A percentile compares a stretch with the other conserved stretches of the same genome.
phyloP scores from a whole-genome alignment of 78 protist species.

The Guillardia theta region DNA sequence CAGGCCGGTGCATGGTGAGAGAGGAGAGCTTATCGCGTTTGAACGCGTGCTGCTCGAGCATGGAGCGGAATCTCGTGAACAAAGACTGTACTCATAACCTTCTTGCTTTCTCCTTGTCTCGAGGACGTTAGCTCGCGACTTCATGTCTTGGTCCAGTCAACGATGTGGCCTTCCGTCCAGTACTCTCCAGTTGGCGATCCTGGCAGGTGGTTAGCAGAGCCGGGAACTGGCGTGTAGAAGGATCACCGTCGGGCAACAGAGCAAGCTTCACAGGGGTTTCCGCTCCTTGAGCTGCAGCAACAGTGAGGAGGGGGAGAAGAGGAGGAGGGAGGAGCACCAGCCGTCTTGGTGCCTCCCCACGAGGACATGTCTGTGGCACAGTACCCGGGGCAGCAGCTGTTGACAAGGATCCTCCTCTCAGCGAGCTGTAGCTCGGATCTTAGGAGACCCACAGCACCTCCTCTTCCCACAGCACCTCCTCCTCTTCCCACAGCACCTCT shows the following conservation, averaged over 20 bases:
- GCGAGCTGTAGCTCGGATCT: background rate
- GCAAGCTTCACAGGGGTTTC: background rate
- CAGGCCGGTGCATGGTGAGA: too few relatives aligned
- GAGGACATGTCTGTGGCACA: background rate
- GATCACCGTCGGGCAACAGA: background rate
- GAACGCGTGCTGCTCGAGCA: too few relatives aligned
- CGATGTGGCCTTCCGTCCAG: background rate
- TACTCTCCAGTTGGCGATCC: background rate
- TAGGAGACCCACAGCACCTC: too few relatives aligned
- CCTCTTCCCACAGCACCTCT: too few relatives aligned
- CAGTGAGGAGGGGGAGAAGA: background rate
- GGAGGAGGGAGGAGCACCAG: background rate
- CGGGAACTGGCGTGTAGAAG: too few relatives aligned
- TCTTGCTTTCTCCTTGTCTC: too few relatives aligned
- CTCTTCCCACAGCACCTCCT: too few relatives aligned
- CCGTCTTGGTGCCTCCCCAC: background rate
- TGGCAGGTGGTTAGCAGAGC: too few relatives aligned
- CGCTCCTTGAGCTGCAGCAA: background rate
- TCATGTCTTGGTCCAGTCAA: background rate
- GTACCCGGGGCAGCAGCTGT: constrained; percentile 33
- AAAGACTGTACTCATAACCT: too few relatives aligned
- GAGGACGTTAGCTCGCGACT: too few relatives aligned
- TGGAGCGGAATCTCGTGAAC: too few relatives aligned
- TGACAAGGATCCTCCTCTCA: background rate
- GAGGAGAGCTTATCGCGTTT: too few relatives aligned